Evolutionary conservation across 2,329 filamentous ascomycete species (phyloP).

Genomic region (Aspergillus brunneoviolaceus): DNA sequence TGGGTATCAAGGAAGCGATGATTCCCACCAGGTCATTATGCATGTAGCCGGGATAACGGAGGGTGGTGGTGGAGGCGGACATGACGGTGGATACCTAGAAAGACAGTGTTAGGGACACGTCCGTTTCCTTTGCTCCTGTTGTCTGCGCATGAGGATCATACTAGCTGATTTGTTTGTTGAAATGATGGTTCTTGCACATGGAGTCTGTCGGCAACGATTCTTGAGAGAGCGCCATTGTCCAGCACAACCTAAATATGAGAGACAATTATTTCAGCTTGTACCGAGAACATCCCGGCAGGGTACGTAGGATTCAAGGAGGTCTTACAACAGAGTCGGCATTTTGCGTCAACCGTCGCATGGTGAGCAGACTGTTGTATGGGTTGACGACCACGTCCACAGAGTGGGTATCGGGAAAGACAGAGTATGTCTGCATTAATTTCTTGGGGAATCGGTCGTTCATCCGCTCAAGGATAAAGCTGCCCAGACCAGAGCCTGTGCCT

Average conservation of each 20-base stretch:
- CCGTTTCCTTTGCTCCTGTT: background rate
- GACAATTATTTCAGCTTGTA: constrained; percentile 26
- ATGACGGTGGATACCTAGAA: constrained; percentile 84
- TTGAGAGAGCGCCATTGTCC: constrained; percentile 89
- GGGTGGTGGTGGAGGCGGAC: constrained; percentile 94
- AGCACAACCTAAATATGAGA: constrained; percentile 64
- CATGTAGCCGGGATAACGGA: constrained; percentile 98
- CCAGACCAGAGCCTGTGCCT: constrained; percentile 92
- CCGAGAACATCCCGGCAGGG: background rate
- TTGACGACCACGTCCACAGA: constrained; percentile 93
- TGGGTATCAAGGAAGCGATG: constrained; percentile 91
- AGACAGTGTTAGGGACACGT: background rate
- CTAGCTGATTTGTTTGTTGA: constrained; percentile 95
- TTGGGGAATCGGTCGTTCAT: constrained; percentile 98
- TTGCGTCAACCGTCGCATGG: constrained; percentile 86
- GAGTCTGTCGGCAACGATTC: constrained; percentile 89
- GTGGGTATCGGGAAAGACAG: constrained; percentile 92
- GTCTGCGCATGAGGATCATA: constrained; percentile 35
- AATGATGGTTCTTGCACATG: constrained; percentile 96
- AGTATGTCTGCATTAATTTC: constrained; percentile 98
- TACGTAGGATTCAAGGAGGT: constrained; percentile 7
- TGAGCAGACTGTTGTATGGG: constrained; percentile 93
- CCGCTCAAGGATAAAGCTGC: constrained; percentile 89
- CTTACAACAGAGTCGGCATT: constrained; percentile 90
- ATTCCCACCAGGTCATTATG: constrained; percentile 99